Base-by-base conservation (phyloP, 345 rosid genomes). In the Corchorus olitorius region DNA sequence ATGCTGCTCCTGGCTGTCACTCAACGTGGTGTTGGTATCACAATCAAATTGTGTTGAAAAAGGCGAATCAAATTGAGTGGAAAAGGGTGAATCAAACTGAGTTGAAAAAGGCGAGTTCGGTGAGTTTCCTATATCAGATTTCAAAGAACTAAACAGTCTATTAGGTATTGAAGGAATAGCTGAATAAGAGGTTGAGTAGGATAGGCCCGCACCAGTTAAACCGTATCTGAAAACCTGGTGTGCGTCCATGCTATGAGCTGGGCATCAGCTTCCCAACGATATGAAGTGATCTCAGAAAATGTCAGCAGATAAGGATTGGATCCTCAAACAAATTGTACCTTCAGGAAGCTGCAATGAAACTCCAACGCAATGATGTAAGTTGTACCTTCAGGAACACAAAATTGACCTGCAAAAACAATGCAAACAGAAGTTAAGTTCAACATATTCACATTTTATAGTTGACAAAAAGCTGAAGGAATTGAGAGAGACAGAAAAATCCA, bases 1-100 rank as follows among this genome's bases (percentile, higher is more conserved):
- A 68, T 74, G 79, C 73, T 81, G 82, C 76, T 87, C 91, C 80
- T 60, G 90, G 76, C 83, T 84, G 70, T 86, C 90, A 70, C 91
- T 87, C 80, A 83, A 72, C 10, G 87, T 43, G 20, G 85, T 74
- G 33, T 61, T 10, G 19, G 86, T 74, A 72, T 86, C 90, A 63
- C 79, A 77, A 64, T 87, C 90, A 56, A 82, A 79, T 34, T 74
- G 86, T 73, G 79, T 74, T 3, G 74, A 54, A 65, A 86, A 84
- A 3, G 63, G 63, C 9, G 48, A 74, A 52, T 85, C 19, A 49
- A 81, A 74, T 22, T 75, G 86, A 76, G 77, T 78, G 6, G 76
- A 55, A 65, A 86, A 83, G 4, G 86, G 83, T 12, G 86, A 85
- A 81, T 75, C 4, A 4, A 39, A 39, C 16, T 75, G 86, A 76